A percentile compares a stretch with the other conserved stretches of the same genome.
phyloP scores from a whole-genome alignment of 1,139 yeast genomes.

The Candida tropicalis region DNA sequence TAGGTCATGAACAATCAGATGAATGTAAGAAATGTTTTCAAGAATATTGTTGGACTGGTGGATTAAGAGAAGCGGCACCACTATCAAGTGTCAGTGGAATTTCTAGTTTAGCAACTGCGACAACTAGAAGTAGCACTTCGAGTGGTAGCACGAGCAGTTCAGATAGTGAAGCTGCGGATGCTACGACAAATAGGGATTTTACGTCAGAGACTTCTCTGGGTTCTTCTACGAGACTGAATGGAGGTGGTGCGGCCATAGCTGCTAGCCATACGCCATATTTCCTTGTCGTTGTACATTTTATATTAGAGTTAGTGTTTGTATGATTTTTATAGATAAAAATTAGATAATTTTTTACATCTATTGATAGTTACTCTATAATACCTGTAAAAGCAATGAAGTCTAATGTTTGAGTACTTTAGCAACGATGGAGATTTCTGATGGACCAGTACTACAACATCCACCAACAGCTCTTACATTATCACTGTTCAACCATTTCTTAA shows the following conservation, averaged over 20 bases:
- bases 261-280: background rate
- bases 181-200: no score
- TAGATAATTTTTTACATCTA: background rate
- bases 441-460: conserved; percentile 62
- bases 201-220: no score
- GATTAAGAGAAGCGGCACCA: conserved; percentile 23
- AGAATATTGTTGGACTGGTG: conserved; percentile 50
- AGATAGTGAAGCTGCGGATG: no score
- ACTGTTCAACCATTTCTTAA: conserved; percentile 33
- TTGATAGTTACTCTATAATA: no score
- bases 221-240: no score
- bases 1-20: conserved; percentile 60
- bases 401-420: conserved; percentile 3
- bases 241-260: no score
- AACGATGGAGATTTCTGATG: conserved; percentile 36
- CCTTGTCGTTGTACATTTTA: background rate
- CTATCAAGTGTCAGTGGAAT: conserved; percentile 16
- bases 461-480: conserved; percentile 47
- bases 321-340: background rate
- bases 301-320: background rate
- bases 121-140: background rate
- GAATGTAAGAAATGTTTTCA: conserved; percentile 76
- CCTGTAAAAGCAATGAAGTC: no score
- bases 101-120: conserved; percentile 10
- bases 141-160: no score